Percentiles rank a stretch among this genome's conserved stretches.
These are phyloP conservation scores for Yamadazyma buinensis DNA, from an alignment of 1,139 yeast species.

Conservation along the genomic window DNA sequence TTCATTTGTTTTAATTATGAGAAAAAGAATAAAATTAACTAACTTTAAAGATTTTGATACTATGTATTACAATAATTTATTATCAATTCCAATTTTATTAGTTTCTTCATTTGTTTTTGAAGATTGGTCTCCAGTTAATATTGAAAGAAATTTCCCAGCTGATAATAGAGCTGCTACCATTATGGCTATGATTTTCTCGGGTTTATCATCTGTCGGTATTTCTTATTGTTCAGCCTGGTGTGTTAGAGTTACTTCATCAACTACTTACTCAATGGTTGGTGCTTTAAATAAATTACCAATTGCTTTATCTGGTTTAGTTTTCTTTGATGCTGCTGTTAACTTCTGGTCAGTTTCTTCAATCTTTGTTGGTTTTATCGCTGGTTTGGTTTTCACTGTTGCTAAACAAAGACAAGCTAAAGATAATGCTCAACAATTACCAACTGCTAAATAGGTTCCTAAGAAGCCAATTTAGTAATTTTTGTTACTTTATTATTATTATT, in stretches of 20 bases:
- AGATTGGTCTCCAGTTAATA: constrained; percentile 86
- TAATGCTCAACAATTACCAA: constrained; percentile 41
- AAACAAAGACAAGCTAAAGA: constrained; percentile 66
- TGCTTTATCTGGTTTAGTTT: constrained; percentile 88
- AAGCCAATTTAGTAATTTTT: too few relatives aligned
- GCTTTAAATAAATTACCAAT: constrained; percentile 97
- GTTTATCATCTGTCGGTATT: constrained; percentile 91
- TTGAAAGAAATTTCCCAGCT: constrained; percentile 73
- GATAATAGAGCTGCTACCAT: constrained; percentile 65
- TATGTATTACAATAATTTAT: constrained; percentile 93
- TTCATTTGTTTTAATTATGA: constrained; percentile 87
- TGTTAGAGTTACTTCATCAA: constrained; percentile 96
- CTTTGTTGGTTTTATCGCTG: constrained; percentile 88
- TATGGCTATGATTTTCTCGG: constrained; percentile 84
- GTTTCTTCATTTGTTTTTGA: constrained; percentile 73
- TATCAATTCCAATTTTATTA: constrained; percentile 85
- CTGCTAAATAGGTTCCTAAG: too few relatives aligned
- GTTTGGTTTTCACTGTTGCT: constrained; percentile 91
- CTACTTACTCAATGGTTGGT: constrained; percentile 98
- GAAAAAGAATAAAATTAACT: constrained; percentile 95
- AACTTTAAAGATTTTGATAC: constrained; percentile 98
- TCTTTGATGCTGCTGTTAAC: constrained; percentile 93
- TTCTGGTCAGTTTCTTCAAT: constrained; percentile 89
- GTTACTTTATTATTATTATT: too few relatives aligned
- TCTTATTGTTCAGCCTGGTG: constrained; percentile 99